A percentile compares a stretch with the other conserved stretches of the same genome.
phyloP scores from a whole-genome alignment of 2,329 filamentous ascomycete genomes.

The Aureobasidium pullulans region DNA sequence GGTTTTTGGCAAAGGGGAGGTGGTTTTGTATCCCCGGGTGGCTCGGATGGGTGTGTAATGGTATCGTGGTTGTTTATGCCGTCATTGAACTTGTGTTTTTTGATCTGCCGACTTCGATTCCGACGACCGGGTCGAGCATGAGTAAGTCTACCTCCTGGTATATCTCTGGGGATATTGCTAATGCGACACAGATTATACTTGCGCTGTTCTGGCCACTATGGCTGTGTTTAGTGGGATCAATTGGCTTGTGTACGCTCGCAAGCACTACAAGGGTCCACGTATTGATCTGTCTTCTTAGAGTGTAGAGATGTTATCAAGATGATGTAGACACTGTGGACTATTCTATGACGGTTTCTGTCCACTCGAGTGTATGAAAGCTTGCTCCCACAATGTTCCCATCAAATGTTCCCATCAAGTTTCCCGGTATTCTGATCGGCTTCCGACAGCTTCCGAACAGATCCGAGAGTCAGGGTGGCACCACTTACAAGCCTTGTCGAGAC shows the following conservation, averaged over 20 bases:
- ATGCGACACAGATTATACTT: background rate
- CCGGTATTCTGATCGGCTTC: too few relatives aligned
- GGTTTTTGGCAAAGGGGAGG: constrained; percentile 1
- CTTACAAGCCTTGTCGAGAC: too few relatives aligned
- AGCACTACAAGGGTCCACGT: constrained; percentile 2
- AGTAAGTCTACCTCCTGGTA: background rate
- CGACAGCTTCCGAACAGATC: too few relatives aligned
- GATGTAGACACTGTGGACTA: too few relatives aligned
- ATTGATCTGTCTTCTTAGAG: background rate
- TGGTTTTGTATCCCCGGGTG: constrained; percentile 15
- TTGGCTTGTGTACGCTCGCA: background rate
- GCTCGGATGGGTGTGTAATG: constrained; percentile 16
- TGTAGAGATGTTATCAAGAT: background rate
- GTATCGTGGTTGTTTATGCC: constrained; percentile 4
- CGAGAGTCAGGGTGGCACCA: too few relatives aligned
- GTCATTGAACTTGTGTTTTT: constrained; percentile 17
- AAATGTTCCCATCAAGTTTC: too few relatives aligned
- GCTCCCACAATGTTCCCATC: too few relatives aligned
- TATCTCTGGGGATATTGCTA: background rate
- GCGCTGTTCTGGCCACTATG: constrained; percentile 1
- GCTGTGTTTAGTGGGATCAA: constrained; percentile 3
- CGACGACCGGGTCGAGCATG: background rate
- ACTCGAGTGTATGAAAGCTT: too few relatives aligned
- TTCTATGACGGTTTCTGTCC: too few relatives aligned
- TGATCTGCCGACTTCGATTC: constrained; percentile 6